A percentile compares a stretch with the other conserved stretches of the same genome.
Evolutionary conservation across 2,329 filamentous ascomycete genomes (phyloP).

Genomic region (Hymenoscyphus occultus): DNA sequence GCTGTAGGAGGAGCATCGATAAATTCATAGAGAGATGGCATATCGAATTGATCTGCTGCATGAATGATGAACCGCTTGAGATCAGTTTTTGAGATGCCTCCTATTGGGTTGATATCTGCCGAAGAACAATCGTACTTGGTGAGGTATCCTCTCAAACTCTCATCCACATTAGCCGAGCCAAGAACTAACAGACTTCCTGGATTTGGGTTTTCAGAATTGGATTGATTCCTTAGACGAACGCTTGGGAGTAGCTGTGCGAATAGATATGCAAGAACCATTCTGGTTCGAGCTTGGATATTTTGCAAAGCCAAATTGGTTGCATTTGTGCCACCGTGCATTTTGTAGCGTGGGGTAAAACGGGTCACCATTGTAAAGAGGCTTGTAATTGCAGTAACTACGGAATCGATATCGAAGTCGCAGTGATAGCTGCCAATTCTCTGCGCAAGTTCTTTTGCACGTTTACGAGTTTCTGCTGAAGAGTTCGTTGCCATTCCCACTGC

Average conservation of each 20-base stretch:
- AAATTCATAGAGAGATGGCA: slow-evolving; percentile 66
- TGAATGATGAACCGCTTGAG: slow-evolving; percentile 70
- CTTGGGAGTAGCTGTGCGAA: slow-evolving; percentile 60
- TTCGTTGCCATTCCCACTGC: slow-evolving; percentile 66
- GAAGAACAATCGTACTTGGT: slow-evolving; percentile 66
- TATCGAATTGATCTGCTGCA: slow-evolving; percentile 53
- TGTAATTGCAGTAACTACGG: slow-evolving; percentile 58
- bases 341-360: slow-evolving; percentile 58
- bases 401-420: slow-evolving; percentile 67
- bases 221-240: slow-evolving; percentile 45
- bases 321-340: slow-evolving; percentile 53
- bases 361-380: slow-evolving; percentile 57
- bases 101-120: slow-evolving; percentile 57
- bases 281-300: slow-evolving; percentile 60
- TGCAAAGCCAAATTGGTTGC: slow-evolving; percentile 55
- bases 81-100: slow-evolving; percentile 57
- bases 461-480: slow-evolving; percentile 51
- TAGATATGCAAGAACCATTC: slow-evolving; percentile 64
- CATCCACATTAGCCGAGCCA: slow-evolving; percentile 65
- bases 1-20: slow-evolving; percentile 60
- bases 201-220: slow-evolving; percentile 24
- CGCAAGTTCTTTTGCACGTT: slow-evolving; percentile 40
- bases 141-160: slow-evolving; percentile 52
- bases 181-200: slow-evolving; percentile 63
- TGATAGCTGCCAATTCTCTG: slow-evolving; percentile 68